Conservation (phyloP, 192 early-diverging fungal genomes). For the Coemansia umbellata region DNA sequence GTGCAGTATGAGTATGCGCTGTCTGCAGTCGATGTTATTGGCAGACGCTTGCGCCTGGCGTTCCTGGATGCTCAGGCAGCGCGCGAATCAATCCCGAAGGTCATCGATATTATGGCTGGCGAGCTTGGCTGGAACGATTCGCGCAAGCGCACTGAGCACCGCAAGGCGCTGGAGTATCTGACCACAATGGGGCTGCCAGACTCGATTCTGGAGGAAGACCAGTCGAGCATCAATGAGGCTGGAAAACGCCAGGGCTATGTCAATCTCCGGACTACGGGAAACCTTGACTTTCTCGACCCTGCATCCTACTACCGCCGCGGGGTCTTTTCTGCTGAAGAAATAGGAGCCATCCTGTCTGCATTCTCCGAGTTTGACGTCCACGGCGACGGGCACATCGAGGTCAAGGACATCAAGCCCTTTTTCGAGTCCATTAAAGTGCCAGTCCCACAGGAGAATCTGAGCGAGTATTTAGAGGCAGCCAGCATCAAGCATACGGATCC, state of each 20-base stretch:
- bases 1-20: constrained; percentile 89
- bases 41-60: constrained; percentile 83
- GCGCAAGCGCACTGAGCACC: constrained; percentile 65
- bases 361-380: constrained; percentile 50
- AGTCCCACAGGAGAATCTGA: constrained; percentile 8
- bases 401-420: constrained; percentile 34
- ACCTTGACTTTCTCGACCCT: constrained; percentile 39
- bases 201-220: constrained; percentile 31
- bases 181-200: constrained; percentile 87
- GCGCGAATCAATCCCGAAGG: constrained; percentile 75
- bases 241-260: constrained; percentile 16
- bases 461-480: constrained; percentile 16
- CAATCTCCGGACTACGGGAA: constrained; percentile 22
- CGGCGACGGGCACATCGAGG: constrained; percentile 43
- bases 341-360: constrained; percentile 46
- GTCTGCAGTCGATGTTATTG: constrained; percentile 92
- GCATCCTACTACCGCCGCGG: constrained; percentile 53
- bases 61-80: constrained; percentile 93
- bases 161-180: constrained; percentile 72
- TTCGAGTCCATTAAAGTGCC: constrained; percentile 40
- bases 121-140: constrained; percentile 77
- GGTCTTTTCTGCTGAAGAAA: constrained; percentile 51
- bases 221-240: constrained; percentile 6
- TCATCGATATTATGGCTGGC: constrained; percentile 87
- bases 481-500: constrained; percentile 11